A percentile compares a stretch with the other conserved stretches of the same genome.
Conservation (phyloP, 148 eudicot genomes). For the Nepenthes gracilis region DNA sequence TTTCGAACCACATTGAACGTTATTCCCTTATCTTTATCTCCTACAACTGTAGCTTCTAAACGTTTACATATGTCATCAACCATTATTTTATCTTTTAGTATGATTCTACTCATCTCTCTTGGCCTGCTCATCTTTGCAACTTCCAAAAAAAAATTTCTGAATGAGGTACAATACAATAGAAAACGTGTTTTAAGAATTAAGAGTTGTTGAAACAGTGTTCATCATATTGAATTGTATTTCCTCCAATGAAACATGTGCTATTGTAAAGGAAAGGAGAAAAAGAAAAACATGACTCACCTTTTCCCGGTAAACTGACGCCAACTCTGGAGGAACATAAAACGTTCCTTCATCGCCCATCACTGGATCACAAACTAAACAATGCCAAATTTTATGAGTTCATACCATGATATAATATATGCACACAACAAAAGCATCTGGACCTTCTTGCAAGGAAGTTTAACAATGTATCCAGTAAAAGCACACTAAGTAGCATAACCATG, state of each 20-base stretch:
- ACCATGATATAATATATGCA: background rate
- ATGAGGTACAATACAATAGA: too few relatives aligned
- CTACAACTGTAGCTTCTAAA: too few relatives aligned
- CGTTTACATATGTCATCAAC: too few relatives aligned
- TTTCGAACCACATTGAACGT: too few relatives aligned
- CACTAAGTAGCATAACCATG: background rate
- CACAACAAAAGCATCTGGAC: too few relatives aligned
- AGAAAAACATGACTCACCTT: constrained; percentile 39
- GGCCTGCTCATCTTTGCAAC: too few relatives aligned
- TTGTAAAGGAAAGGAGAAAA: background rate
- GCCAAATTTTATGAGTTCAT: background rate
- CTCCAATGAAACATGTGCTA: background rate
- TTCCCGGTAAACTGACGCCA: constrained; percentile 75
- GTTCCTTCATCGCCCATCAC: constrained; percentile 99
- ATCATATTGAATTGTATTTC: background rate
- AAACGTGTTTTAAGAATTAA: too few relatives aligned
- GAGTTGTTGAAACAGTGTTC: too few relatives aligned
- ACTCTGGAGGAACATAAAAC: constrained; percentile 87
- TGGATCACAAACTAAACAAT: constrained; percentile 89
- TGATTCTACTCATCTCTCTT: too few relatives aligned
- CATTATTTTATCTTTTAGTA: too few relatives aligned
- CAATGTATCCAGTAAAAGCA: background rate
- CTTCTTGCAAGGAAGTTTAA: background rate
- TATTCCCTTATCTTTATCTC: too few relatives aligned
- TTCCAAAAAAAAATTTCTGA: too few relatives aligned